Conservation (phyloP, 352 stramenopile genomes). For the Saprolegnia parasitica region DNA sequence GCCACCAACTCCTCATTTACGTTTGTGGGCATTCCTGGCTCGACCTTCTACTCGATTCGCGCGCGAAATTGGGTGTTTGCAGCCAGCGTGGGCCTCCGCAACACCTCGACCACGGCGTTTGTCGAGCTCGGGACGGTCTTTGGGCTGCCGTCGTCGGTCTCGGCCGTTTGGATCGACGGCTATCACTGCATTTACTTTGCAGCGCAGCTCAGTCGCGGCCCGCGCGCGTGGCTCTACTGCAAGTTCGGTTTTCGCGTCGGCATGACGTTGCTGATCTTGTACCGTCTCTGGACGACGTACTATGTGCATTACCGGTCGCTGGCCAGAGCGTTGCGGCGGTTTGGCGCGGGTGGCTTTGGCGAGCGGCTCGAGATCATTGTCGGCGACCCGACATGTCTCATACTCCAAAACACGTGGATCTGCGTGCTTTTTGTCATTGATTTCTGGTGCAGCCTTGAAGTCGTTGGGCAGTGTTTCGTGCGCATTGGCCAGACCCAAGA, state of each 20-base stretch:
- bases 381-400: slow-evolving; percentile 12
- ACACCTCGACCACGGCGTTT: not conserved
- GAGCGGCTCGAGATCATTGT: not conserved
- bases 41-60: not conserved
- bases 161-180: not conserved
- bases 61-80: not conserved
- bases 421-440: slow-evolving; percentile 16
- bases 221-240: not conserved
- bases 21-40: not conserved
- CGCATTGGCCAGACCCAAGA: slow-evolving; percentile 21
- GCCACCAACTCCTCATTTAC: not conserved
- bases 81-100: not conserved
- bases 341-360: not conserved
- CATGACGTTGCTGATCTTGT: not conserved
- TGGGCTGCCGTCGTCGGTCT: slow-evolving; percentile 1
- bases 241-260: not conserved
- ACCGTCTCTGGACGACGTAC: not conserved
- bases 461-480: slow-evolving; percentile 6
- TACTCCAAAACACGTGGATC: slow-evolving; percentile 11
- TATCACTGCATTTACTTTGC: not conserved
- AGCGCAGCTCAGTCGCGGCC: not conserved
- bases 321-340: not conserved
- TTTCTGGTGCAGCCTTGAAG: slow-evolving; percentile 6
- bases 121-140: slow-evolving; percentile 1
- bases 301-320: not conserved